Evolutionary conservation across 306 rosid species (phyloP).

Genomic region (Citrullus colocynthis): DNA sequence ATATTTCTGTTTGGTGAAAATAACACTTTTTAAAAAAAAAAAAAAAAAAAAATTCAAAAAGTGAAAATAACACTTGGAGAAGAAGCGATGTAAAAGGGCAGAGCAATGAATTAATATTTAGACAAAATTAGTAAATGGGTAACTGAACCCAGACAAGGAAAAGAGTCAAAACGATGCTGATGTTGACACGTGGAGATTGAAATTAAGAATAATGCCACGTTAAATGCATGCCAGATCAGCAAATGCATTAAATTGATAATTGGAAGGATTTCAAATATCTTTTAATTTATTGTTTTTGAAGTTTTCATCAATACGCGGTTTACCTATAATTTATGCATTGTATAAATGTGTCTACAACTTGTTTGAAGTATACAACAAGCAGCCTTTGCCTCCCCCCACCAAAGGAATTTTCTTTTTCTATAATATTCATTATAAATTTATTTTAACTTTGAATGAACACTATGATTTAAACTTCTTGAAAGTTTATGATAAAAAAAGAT

Average conservation of each 20-base stretch:
- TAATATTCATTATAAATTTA: too few species aligned
- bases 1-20: not conserved
- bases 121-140: not conserved
- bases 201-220: not conserved
- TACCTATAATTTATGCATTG: not conserved
- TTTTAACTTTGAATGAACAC: too few species aligned
- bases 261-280: not conserved
- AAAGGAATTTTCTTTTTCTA: not conserved
- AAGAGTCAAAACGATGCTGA: not conserved
- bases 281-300: slow-evolving; percentile 2
- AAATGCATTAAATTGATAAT: not conserved
- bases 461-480: too few species aligned
- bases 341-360: not conserved
- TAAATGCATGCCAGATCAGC: slow-evolving; percentile 6
- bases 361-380: not conserved
- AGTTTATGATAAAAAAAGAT: too few species aligned
- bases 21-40: not conserved
- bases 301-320: not conserved
- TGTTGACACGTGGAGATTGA: not conserved
- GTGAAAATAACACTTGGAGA: not conserved
- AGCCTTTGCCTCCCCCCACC: not conserved
- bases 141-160: not conserved
- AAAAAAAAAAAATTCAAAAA: too few species aligned
- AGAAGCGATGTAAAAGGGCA: not conserved
- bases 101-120: not conserved